These are phyloP conservation scores for Neonectria hederae DNA, from an alignment of 2,329 filamentous ascomycete genomes.

Conservation along the genomic window DNA sequence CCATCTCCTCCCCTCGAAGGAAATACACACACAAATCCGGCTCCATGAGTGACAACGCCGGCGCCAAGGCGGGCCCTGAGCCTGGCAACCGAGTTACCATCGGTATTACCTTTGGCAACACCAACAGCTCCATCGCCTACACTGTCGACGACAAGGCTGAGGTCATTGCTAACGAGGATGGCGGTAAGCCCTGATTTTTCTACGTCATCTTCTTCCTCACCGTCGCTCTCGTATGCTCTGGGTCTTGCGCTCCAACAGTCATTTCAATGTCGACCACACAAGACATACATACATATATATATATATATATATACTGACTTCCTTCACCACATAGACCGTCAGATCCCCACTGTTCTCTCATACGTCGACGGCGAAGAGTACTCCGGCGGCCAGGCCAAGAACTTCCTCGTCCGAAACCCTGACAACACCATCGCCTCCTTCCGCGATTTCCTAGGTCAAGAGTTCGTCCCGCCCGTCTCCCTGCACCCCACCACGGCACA, in stretches of 20 bases:
- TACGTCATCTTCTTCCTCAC: not conserved
- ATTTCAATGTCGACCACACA: not conserved
- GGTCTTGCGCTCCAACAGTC: not conserved
- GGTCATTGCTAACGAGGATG: conserved; percentile 99
- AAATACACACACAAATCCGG: conserved; percentile 21
- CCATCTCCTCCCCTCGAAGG: conserved; percentile 13
- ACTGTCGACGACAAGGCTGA: conserved; percentile 94
- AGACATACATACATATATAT: not conserved
- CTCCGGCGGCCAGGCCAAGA: conserved; percentile 94
- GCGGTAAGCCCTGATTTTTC: conserved; percentile 67
- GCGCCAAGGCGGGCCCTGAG: conserved; percentile 56
- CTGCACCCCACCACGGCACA: conserved; percentile 8
- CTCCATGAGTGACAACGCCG: conserved; percentile 59
- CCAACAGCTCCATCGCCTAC: conserved; percentile 95
- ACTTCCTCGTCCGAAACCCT: conserved; percentile 90
- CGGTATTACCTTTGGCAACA: conserved; percentile 97
- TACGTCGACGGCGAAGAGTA: conserved; percentile 98
- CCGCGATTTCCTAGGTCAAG: conserved; percentile 93
- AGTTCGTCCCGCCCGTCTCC: conserved; percentile 63
- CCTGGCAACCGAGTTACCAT: conserved; percentile 77
- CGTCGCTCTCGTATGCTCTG: not conserved
- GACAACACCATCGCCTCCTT: conserved; percentile 96
- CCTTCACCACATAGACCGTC: conserved; percentile 73
- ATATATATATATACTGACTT: conserved; percentile 19
- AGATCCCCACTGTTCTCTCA: conserved; percentile 93